Conservation (phyloP, 176 grass and related monocot genomes). For the Metroxylon sagu region DNA sequence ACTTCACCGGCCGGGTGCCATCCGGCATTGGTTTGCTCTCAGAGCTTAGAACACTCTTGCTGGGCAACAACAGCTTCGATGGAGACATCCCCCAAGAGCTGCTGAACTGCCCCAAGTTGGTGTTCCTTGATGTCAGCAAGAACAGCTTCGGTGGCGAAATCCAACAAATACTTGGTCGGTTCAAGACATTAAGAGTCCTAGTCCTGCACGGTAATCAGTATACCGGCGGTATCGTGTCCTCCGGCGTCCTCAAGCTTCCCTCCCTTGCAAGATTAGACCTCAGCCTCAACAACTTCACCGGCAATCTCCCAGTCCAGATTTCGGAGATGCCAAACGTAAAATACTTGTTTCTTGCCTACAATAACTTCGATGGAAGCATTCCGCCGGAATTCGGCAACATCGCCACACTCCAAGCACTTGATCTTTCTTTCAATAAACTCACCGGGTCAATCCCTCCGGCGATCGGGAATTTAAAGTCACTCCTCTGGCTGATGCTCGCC, state of each 20-base stretch:
- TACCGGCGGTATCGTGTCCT: conserved; percentile 48
- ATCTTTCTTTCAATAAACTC: conserved; percentile 60
- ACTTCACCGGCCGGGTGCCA: conserved; percentile 41
- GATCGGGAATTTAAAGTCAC: conserved; percentile 76
- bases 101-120: conserved; percentile 42
- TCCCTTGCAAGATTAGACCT: conserved; percentile 55
- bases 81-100: conserved; percentile 36
- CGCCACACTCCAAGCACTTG: conserved; percentile 50
- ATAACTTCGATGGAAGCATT: conserved; percentile 51
- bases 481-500: conserved; percentile 70
- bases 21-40: conserved; percentile 46
- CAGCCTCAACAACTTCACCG: conserved; percentile 60
- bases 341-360: conserved; percentile 51
- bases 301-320: conserved; percentile 36
- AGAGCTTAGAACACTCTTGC: conserved; percentile 32
- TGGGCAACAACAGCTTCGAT: conserved; percentile 55
- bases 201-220: conserved; percentile 64
- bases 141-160: conserved; percentile 58
- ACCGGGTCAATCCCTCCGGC: conserved; percentile 37
- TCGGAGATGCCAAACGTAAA: conserved; percentile 55
- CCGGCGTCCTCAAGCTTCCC: conserved; percentile 59
- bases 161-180: conserved; percentile 45
- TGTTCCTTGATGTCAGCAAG: conserved; percentile 64
- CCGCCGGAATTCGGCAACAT: conserved; percentile 43
- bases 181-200: conserved; percentile 35